A percentile compares a stretch with the other conserved stretches of the same genome.
Conservation (phyloP, 75 land plant genomes). For the Gnetum montanum region DNA sequence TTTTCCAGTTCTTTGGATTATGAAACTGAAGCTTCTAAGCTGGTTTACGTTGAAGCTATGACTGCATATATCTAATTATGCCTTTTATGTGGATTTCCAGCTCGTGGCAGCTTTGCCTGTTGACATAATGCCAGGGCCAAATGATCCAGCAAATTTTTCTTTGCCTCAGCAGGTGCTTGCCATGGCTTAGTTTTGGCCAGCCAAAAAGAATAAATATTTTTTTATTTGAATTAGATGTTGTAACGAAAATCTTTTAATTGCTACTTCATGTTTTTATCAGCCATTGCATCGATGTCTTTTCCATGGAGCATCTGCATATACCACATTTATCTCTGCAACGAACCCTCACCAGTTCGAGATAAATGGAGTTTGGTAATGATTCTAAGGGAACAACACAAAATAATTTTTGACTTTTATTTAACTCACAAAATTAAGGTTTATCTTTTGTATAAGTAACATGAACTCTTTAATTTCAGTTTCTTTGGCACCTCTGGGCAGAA, state of each 20-base stretch:
- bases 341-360: slow-evolving; percentile 96
- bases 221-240: background rate
- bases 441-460: background rate
- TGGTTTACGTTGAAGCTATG: background rate
- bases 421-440: slow-evolving; percentile 1
- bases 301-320: slow-evolving; percentile 77
- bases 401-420: background rate
- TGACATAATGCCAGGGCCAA: slow-evolving; percentile 94
- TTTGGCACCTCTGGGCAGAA: slow-evolving; percentile 99
- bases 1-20: background rate
- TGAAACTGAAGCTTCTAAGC: no score
- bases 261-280: slow-evolving; percentile 27
- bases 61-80: background rate
- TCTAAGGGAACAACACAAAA: background rate
- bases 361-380: slow-evolving; percentile 68
- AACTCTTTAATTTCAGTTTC: slow-evolving; percentile 34
- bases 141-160: slow-evolving; percentile 93
- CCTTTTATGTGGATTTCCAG: slow-evolving; percentile 23
- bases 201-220: slow-evolving; percentile 5
- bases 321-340: slow-evolving; percentile 75
- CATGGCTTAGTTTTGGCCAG: background rate
- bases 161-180: slow-evolving; percentile 87
- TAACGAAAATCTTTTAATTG: background rate
- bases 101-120: slow-evolving; percentile 83
- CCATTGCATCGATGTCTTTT: slow-evolving; percentile 90